phyloP scores from a whole-genome alignment of 225 moss, liverwort and hornwort genomes.

The Rhytidiadelphus loreus region DNA sequence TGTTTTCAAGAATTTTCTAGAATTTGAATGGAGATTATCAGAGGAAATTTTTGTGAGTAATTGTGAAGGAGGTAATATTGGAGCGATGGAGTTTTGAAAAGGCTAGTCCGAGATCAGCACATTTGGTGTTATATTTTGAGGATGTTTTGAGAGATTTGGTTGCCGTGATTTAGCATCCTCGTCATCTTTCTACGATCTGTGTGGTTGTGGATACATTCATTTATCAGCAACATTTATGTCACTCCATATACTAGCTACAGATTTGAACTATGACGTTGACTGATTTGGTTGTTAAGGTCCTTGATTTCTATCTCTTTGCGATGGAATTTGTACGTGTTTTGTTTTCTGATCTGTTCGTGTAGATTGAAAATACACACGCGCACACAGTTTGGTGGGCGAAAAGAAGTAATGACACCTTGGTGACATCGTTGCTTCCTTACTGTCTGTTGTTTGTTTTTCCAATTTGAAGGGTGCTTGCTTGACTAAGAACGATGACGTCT shows the following conservation, averaged over 20 bases:
- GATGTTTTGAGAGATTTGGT: background rate
- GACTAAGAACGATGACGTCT: constrained; percentile 20
- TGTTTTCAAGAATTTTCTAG: background rate
- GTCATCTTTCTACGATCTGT: background rate
- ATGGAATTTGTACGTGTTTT: background rate
- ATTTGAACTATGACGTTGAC: background rate
- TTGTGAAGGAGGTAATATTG: background rate
- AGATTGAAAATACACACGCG: background rate
- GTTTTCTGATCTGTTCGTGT: background rate
- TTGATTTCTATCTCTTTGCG: background rate
- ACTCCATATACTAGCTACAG: background rate
- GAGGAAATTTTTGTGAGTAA: background rate
- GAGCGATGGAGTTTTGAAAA: background rate
- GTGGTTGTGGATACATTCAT: background rate
- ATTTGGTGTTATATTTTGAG: background rate
- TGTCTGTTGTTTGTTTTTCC: background rate
- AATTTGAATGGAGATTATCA: background rate
- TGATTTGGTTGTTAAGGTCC: background rate
- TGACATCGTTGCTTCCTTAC: background rate
- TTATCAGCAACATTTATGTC: background rate
- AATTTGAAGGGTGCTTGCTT: constrained; percentile 15
- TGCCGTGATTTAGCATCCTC: background rate
- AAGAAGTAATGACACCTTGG: background rate
- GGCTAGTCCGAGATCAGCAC: background rate
- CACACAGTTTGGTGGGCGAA: background rate